These are phyloP conservation scores for Mucor plumbeus DNA, from an alignment of 371 early-diverging fungal species.

Conservation along the genomic window DNA sequence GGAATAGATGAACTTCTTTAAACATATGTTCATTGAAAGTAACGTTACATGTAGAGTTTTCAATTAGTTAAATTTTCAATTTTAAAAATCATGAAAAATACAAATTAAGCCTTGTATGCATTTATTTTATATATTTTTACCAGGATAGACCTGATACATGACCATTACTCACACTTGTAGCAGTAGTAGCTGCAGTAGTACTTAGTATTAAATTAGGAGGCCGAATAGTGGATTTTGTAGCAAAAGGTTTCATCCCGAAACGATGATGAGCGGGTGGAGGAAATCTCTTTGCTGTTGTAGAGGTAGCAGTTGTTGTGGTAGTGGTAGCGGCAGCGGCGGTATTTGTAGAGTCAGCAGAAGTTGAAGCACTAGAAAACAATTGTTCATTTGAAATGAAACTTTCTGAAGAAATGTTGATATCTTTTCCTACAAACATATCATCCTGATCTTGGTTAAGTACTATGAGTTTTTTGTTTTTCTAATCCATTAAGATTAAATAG, in stretches of 20 bases:
- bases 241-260: background rate
- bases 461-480: background rate
- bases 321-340: background rate
- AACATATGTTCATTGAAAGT: too few species aligned
- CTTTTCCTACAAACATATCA: conserved; percentile 33
- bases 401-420: conserved; percentile 23
- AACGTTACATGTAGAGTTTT: too few species aligned
- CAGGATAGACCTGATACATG: conserved; percentile 5
- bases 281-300: background rate
- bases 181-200: background rate
- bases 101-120: too few species aligned
- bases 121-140: background rate
- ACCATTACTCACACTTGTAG: background rate
- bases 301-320: background rate
- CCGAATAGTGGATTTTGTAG: background rate
- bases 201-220: background rate
- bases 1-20: too few species aligned
- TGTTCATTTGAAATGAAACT: conserved; percentile 25
- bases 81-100: too few species aligned
- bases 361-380: conserved; percentile 12
- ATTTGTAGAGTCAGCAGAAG: background rate
- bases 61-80: too few species aligned
- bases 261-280: background rate
- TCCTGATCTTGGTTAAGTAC: background rate
- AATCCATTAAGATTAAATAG: background rate